Conservation (phyloP, 176 grass and related monocot species). For the Aegilops speltoides region DNA sequence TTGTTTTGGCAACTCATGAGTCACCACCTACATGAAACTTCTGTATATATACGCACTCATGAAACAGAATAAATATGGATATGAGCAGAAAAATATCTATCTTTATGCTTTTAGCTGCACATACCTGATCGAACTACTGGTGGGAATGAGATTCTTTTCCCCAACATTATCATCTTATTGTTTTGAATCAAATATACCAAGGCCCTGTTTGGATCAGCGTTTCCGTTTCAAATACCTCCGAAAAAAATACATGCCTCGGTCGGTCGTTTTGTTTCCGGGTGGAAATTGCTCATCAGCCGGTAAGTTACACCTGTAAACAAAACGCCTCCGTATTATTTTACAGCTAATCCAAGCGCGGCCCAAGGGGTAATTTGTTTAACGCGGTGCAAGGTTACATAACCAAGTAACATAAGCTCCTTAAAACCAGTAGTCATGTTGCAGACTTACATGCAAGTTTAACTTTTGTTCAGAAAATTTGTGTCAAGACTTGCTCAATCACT, state of each 20-base stretch:
- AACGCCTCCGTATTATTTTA: no score
- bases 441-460: background rate
- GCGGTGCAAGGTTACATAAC: background rate
- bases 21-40: conserved; percentile 15
- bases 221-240: no score
- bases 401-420: background rate
- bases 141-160: conserved; percentile 27
- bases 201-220: no score
- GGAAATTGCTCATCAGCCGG: no score
- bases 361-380: background rate
- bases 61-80: conserved; percentile 43
- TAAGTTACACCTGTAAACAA: no score
- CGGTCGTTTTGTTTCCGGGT: no score
- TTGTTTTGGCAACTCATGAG: conserved; percentile 28
- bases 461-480: background rate
- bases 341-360: no score
- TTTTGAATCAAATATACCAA: background rate
- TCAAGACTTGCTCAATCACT: background rate
- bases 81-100: conserved; percentile 6
- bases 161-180: background rate
- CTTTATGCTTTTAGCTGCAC: conserved; percentile 2
- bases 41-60: conserved; percentile 16
- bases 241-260: no score
- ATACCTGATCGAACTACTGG: background rate
- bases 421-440: background rate